Percentiles rank a stretch among this genome's conserved stretches.
These are phyloP conservation scores for Coemansia brasiliensis DNA, from an alignment of 192 early-diverging fungal genomes.

Conservation along the genomic window DNA sequence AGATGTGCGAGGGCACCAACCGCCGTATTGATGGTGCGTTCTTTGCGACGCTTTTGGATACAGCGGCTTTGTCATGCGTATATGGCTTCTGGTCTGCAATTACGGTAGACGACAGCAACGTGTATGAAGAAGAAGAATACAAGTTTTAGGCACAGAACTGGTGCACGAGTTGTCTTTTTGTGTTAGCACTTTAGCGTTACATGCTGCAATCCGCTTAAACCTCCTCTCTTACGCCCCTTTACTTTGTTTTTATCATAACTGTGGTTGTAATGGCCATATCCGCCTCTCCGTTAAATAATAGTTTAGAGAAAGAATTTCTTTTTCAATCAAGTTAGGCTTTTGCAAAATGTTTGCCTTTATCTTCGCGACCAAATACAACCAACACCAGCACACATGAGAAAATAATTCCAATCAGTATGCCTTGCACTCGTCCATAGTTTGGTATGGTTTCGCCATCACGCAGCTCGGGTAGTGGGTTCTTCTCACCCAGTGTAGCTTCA, in stretches of 20 bases:
- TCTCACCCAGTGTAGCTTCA: constrained; percentile 58
- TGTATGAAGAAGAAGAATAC: constrained; percentile 43
- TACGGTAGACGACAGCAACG: constrained; percentile 55
- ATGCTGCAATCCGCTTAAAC: constrained; percentile 2
- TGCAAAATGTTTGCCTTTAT: constrained; percentile 56
- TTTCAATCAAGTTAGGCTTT: background rate
- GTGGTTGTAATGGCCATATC: background rate
- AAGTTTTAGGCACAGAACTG: constrained; percentile 27
- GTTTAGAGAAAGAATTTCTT: too few relatives aligned
- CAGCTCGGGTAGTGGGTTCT: constrained; percentile 51
- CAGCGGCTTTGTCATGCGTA: constrained; percentile 42
- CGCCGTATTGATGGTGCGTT: constrained; percentile 55
- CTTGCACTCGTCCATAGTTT: constrained; percentile 59
- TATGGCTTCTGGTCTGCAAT: constrained; percentile 61
- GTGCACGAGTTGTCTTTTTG: constrained; percentile 8
- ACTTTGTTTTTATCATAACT: too few relatives aligned
- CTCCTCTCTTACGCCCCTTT: background rate
- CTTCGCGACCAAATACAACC: constrained; percentile 60
- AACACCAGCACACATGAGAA: constrained; percentile 46
- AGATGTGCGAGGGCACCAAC: constrained; percentile 54
- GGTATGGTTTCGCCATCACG: constrained; percentile 48
- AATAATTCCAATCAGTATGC: constrained; percentile 60
- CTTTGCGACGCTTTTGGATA: constrained; percentile 56
- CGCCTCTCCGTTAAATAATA: background rate
- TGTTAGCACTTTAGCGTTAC: constrained; percentile 3